Conservation (phyloP, 441 rosid genomes). For the Populus hybrid region DNA sequence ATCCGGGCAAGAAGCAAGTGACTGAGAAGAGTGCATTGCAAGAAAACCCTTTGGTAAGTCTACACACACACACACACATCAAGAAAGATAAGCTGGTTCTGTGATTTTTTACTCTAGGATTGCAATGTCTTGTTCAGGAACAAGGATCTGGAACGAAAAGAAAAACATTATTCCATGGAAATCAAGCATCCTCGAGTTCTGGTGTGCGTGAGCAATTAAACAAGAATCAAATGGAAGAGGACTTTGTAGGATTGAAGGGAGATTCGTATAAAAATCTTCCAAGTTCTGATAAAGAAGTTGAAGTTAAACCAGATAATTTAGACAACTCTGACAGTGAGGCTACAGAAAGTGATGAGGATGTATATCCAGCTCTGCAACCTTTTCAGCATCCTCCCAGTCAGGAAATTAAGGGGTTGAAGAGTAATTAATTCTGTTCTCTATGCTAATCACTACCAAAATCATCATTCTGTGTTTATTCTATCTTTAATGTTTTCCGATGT, state of each 20-base stretch:
- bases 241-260: not conserved
- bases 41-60: not conserved
- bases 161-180: not conserved
- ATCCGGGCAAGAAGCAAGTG: not conserved
- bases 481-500: not conserved
- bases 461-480: not conserved
- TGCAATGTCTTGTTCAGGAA: not conserved
- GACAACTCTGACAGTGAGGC: not conserved
- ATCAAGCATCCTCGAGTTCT: not conserved
- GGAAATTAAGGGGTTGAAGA: not conserved
- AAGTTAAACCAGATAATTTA: not conserved
- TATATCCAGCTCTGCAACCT: not conserved
- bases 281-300: not conserved
- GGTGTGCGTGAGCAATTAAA: not conserved
- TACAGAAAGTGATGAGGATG: not conserved
- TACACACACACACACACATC: not conserved
- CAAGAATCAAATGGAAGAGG: not conserved
- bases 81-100: not conserved
- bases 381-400: not conserved
- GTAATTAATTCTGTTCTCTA: not conserved
- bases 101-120: not conserved
- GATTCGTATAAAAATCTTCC: not conserved
- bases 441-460: not conserved
- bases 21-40: not conserved
- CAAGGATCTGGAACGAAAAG: not conserved